Percentiles rank a stretch among this genome's conserved stretches.
phyloP scores from a whole-genome alignment of 371 early-diverging fungal species.

The Apophysomyces trapeziformis region DNA sequence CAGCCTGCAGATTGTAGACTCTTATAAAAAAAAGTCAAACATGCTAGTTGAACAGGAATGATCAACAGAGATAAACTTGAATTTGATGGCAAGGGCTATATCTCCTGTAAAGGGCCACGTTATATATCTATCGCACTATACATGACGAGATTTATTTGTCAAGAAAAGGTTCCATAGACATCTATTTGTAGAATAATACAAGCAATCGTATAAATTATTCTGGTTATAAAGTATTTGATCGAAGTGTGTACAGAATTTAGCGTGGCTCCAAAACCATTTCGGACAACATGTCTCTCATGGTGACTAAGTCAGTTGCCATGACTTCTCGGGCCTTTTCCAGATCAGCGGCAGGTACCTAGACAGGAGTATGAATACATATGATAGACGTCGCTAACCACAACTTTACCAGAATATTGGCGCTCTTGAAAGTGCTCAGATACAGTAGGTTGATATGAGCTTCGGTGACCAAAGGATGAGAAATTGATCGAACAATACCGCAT shows the following conservation, averaged over 20 bases:
- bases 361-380: neutral
- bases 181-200: too few relatives aligned
- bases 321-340: conserved; percentile 42
- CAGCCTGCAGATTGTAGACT: too few relatives aligned
- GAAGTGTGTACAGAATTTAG: neutral
- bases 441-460: conserved; percentile 68
- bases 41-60: too few relatives aligned
- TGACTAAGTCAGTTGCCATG: conserved; percentile 36
- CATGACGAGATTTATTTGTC: too few relatives aligned
- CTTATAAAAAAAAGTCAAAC: too few relatives aligned
- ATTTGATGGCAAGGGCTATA: too few relatives aligned
- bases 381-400: neutral
- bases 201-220: neutral
- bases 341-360: conserved; percentile 44
- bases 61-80: too few relatives aligned
- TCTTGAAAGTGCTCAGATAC: conserved; percentile 72
- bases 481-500: conserved; percentile 77
- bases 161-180: too few relatives aligned
- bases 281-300: conserved; percentile 36
- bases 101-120: too few relatives aligned
- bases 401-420: conserved; percentile 74
- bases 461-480: conserved; percentile 69
- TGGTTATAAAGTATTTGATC: too few relatives aligned
- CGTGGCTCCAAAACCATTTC: conserved; percentile 40
- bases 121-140: too few relatives aligned